These are phyloP conservation scores for Solanum pimpinellifolium DNA, from an alignment of 257 asterid genomes.

Conservation along the genomic window DNA sequence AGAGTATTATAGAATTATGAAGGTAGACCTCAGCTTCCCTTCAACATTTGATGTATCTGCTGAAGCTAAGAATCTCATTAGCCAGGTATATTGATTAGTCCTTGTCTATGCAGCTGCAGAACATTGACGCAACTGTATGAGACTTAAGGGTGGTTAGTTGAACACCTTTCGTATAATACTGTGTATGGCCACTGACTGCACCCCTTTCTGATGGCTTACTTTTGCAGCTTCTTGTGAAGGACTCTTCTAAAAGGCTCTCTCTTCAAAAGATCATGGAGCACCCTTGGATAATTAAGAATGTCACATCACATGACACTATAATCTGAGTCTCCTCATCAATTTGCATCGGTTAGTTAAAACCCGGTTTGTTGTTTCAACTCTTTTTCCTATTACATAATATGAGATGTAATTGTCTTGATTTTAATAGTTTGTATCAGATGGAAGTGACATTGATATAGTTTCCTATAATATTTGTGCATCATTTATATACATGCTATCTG, in stretches of 20 bases:
- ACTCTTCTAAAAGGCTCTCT: constrained; percentile 70
- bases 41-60: constrained; percentile 40
- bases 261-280: constrained; percentile 71
- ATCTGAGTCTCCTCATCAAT: neutral
- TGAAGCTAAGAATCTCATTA: constrained; percentile 76
- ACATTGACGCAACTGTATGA: neutral
- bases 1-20: constrained; percentile 39
- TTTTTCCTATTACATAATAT: neutral
- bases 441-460: neutral
- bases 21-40: constrained; percentile 88
- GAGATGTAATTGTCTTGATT: neutral
- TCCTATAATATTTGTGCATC: neutral
- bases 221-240: constrained; percentile 85
- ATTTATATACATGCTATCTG: neutral
- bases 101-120: neutral
- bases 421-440: neutral
- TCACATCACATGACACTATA: neutral
- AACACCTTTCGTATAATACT: neutral
- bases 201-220: neutral
- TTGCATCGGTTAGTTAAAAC: neutral
- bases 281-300: constrained; percentile 74
- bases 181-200: neutral
- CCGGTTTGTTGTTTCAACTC: neutral
- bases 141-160: neutral
- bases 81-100: constrained; percentile 35